Evolutionary conservation across 176 grass and related monocot species (phyloP), one percentile per base, ranked within the genome.

Genomic region (Aegilops bicornis): DNA sequence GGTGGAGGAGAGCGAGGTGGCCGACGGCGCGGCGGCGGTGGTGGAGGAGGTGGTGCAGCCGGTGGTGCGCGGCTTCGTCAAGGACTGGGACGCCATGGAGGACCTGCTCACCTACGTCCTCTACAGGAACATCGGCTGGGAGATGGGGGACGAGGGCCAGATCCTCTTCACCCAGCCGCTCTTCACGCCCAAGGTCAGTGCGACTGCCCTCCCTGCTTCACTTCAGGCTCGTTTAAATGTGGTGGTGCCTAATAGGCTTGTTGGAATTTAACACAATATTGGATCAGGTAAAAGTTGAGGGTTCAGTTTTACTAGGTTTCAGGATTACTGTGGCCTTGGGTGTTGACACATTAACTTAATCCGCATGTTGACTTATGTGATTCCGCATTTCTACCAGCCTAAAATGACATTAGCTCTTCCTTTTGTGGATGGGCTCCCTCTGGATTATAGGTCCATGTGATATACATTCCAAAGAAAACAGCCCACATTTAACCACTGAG

Each of bases 31-130:
- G 65, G 86, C 61, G 77, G 58, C 87, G 65, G 86, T 43, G 77
- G 92, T 86, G 56, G 97, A 93, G 79, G 90, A 92, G 76, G 94
- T 91, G 73, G 87, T 93, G 76, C 92, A 99, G 17, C 94, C 97
- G 10, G 92, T 99, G 52, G 83, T 85, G 89, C 93, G 97, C 43
- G 97, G 97, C 31, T 99, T 99, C 79, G 87, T 99, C 79, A 99
- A 86, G 76, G 94, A 99, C 77, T 99, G 97, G 97, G 94, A 96
- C 81, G 92, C 94, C 29, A 96, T 99, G 94, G 97, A 96, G 91
- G 97, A 96, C 84, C 89, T 99, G 37, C 92, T 99, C 50, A 88
- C 75, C 59, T 91, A 94, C 83, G 94, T 96, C 39, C 88, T 99
- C 47, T 99, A 99, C 79, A 81, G 89, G 14, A 91, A 91, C 89